Base-by-base conservation (phyloP, 306 rosid species). In the Trichosanthes truncata region DNA sequence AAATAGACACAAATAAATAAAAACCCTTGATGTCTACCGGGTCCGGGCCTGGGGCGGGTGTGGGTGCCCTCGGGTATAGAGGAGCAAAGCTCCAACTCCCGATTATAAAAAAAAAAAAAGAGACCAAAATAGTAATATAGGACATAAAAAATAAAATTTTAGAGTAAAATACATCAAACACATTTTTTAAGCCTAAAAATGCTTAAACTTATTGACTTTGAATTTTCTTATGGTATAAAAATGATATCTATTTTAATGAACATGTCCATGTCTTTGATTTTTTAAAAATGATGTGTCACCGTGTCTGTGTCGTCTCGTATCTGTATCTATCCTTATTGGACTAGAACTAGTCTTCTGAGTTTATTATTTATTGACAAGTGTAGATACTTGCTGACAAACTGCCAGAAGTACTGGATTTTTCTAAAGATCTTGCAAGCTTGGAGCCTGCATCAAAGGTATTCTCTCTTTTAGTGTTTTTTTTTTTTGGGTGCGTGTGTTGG, bases 361-460 rank as follows among this genome's bases (percentile, higher is more conserved):
- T 81, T 55, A 49, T 80, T 79, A 33, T 78, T 77, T 62, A 55
- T 78, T 78, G 35, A 77, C 63, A 67, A 55, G 56, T 74, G 79
- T 81, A 94, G 98, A 93, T 94, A 81, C 84, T 94, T 57, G 86
- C 81, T 74, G 93, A 89, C 77, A 87, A 94, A 79, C 87, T 94
- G 36, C 96, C 94, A 36, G 97, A 92, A 83, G 94, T 94, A 75
- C 81, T 92, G 81, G 95, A 92, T 88, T 94, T 94, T 87, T 84
- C 90, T 65, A 86, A 89, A 62, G 96, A 92, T 84, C 91, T 94
- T 74, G 77, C 89, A 67, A 87, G 87, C 86, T 87, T 94, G 80
- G 97, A 94, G 85, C 93, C 91, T 61, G 94, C 98, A 31, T 82
- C 92, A 61, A 92, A 91, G 98, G 98, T 92, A 82, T 46, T 85